Percentiles rank a stretch among this genome's conserved stretches.
These are phyloP conservation scores for Adiantum capillusveneris DNA, from an alignment of 75 land plant genomes.

Conservation along the genomic window DNA sequence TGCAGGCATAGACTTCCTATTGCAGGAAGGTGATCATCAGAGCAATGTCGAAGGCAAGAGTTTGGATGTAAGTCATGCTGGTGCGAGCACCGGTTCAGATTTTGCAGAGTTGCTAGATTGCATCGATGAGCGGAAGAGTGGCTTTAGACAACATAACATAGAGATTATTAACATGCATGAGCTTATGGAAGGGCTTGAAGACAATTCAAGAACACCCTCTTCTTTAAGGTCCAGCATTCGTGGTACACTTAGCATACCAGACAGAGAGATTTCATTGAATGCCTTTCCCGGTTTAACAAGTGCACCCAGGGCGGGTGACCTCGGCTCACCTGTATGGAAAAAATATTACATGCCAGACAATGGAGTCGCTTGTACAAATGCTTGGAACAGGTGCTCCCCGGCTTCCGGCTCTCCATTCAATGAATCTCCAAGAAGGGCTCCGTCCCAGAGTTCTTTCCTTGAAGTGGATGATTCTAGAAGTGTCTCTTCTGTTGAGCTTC, in stretches of 20 bases:
- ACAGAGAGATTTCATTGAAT: neutral
- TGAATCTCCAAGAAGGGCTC: neutral
- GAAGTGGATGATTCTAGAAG: conserved; percentile 1
- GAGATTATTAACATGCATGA: conserved; percentile 62
- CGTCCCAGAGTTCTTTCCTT: neutral
- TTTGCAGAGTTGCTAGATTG: too few relatives aligned
- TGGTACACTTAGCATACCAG: neutral
- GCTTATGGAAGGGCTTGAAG: conserved; percentile 83
- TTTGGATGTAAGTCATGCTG: too few relatives aligned
- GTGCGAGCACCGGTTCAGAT: too few relatives aligned
- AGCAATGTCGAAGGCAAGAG: too few relatives aligned
- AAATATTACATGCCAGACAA: conserved; percentile 1
- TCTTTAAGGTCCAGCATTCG: neutral
- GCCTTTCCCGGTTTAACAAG: neutral
- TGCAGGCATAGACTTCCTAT: too few relatives aligned
- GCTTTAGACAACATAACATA: neutral
- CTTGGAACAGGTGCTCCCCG: neutral
- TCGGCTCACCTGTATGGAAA: conserved; percentile 2
- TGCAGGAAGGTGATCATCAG: too few relatives aligned
- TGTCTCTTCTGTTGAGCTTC: neutral
- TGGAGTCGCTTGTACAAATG: neutral
- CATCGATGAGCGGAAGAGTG: too few relatives aligned
- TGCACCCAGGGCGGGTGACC: neutral
- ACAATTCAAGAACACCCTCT: conserved; percentile 5
- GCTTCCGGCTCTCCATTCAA: neutral